Base-by-base conservation (phyloP, 2,329 filamentous ascomycete genomes). In the Fusarium virguliforme region DNA sequence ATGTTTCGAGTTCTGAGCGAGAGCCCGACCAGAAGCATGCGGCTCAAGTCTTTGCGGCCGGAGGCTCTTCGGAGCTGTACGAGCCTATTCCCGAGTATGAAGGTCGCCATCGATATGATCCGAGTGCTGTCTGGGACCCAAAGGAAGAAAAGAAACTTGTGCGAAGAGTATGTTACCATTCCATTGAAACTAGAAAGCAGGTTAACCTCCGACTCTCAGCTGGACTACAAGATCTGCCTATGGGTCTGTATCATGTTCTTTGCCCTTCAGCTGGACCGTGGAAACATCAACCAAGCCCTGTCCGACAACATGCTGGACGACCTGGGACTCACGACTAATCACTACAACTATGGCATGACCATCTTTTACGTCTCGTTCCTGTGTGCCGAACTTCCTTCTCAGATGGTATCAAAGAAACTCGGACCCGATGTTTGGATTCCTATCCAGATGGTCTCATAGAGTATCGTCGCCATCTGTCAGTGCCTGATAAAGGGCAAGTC, bases 401-500 rank as follows among this genome's bases (percentile, higher is more conserved):
- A 91, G 73, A 81, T 91, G 32, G 81, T 91, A 26, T 83, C 81
- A 60, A 88, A 90, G 75, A 88, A 83, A 82, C 77, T 88, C 54
- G 88, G 86, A 0, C 87, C 86, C 0, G 88, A 90, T 66, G 82
- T 85, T 9, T 90, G 87, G 87, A 89, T 90, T 43, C 88, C 88
- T 0, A 79, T 86, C 41, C 87, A 89, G 72, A 88, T 90, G 82
- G 58, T 69, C 15, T 86, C 62, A 3, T 83, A 81, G 81, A 79
- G 78, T 6, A 65, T 80, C 12, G 72, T 80, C 2, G 80, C 79
- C 3, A 76, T 77, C 10, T 78, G 75, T 7, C 80, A 82, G 53
- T 79, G 76, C 1, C 74, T 78, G 4, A 71, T 81, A 18, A 75
- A 68, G 18, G 76, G 65, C 32, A 65, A 74, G 32, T 72, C 73